Base-by-base conservation (phyloP, 2,329 filamentous ascomycete species). In the Stromatinia cepivora region DNA sequence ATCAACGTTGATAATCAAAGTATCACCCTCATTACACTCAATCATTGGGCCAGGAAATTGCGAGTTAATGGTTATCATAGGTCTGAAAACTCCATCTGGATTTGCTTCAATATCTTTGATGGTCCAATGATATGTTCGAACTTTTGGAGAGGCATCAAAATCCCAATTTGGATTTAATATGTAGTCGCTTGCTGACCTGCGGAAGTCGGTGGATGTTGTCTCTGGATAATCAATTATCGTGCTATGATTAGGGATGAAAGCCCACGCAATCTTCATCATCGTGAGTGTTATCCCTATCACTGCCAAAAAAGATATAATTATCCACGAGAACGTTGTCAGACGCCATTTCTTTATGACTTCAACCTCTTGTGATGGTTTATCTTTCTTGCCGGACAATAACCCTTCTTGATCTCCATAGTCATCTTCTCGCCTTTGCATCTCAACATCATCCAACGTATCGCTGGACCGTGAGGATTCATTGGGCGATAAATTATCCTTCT, bases 1-100 rank as follows among this genome's bases (percentile, higher is more conserved):
- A 73, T 87, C 81, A 64, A 93, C 83, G 45, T 91, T 87, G 56
- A 93, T 86, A 4, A 92, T 78, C 11, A 95, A 79, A 1, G 85
- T 87, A 74, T 95, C 92, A 28, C 90, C 91, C 72, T 91, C 88
- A 73, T 91, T 92, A 71, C 88, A 87, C 72, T 92, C 87, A 58
- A 95, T 86, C 57, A 91, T 79, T 8, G 92, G 92, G 0, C 92
- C 85, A 0, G 92, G 92, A 79, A 91, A 93, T 76, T 90, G 83
- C 48, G 88, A 88, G 76, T 94, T 93, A 79, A 93, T 91, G 50
- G 89, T 86, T 66, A 93, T 85, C 82, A 90, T 85, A 11, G 81
- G 83, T 28, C 84, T 82, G 56, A 79, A 82, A 28, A 88, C 79
- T 4, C 86, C 88, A 73, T 91, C 87, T 0, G 88, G 89, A 66